Base-by-base conservation (phyloP, 2,329 filamentous ascomycete genomes). In the Parascedosporium putredinis region DNA sequence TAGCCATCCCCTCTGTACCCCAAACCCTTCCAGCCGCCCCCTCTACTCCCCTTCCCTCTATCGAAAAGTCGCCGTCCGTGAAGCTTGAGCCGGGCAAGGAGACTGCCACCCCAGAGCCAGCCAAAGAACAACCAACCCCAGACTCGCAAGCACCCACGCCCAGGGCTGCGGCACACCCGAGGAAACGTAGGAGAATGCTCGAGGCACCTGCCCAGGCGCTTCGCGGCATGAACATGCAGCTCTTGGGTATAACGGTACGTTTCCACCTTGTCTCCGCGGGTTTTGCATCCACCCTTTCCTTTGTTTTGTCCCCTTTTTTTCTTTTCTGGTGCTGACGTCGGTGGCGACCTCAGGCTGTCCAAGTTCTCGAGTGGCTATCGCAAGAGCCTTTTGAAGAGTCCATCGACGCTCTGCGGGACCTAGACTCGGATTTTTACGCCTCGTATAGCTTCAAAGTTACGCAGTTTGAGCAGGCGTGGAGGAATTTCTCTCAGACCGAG, bases 181-280 rank as follows among this genome's bases (percentile, higher is more conserved):
- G 36, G 24, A 49, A 49, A 31, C 34, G 47, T 27, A 18, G 47
- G 36, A 49, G 47, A 43, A 49, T 49, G 47, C 14, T 43, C n/a
- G 47, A 49, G 36, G 47, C 47, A 20, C 47, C 47, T 2, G 47
- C 34, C 5, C 47, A 49, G 16, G 36, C 47, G 16, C 25, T 49
- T 52, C 65, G 64, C 53, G 60, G 62, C 36, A 61, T 62, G 50
- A 69, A 63, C 49, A 52, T 66, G 23, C 60, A 67, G 55, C 61
- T 67, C 56, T 62, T 71, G 24, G 66, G 65, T 9, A 69, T 67
- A 54, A 54, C 69, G 55, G 68, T 71, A 61, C 53, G 67, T 42
- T 22, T 42, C 18, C 12, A 22, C 16, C 7, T 20, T 20, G 12
- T 20, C 22, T 45, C 42, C 9, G 10, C 14, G 4, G 25, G 25